phyloP scores from a whole-genome alignment of 176 grass and related monocot genomes.

The sorghum (Sorghum bicolor) region DNA sequence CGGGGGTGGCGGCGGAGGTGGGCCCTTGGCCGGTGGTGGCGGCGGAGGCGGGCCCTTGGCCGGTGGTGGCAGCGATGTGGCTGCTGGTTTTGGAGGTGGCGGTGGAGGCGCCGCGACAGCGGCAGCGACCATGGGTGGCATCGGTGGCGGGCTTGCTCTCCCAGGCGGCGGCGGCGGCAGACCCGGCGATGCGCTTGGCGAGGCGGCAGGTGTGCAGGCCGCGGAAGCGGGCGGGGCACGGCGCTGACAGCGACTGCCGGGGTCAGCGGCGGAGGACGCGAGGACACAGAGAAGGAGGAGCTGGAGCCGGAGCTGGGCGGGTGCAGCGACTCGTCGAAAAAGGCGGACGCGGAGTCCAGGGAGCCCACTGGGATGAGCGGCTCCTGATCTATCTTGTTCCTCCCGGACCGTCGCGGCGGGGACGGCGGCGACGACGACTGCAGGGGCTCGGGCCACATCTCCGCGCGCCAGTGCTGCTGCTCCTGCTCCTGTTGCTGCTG shows the following conservation, averaged over 20 bases:
- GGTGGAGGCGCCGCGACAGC: constrained; percentile 22
- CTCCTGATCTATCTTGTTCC: constrained; percentile 54
- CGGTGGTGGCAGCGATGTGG: no score
- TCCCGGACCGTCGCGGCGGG: constrained; percentile 27
- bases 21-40: constrained; percentile 31
- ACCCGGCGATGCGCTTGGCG: constrained; percentile 5
- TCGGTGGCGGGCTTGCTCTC: constrained; percentile 25
- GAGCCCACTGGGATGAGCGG: constrained; percentile 59
- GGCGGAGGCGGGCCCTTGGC: constrained; percentile 36
- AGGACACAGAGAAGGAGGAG: constrained; percentile 36
- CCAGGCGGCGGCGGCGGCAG: constrained; percentile 37
- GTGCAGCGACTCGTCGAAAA: constrained; percentile 43
- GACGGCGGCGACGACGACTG: constrained; percentile 1
- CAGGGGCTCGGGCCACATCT: constrained; percentile 16
- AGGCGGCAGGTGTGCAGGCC: constrained; percentile 8
- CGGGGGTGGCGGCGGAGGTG: constrained; percentile 27
- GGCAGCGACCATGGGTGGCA: neutral
- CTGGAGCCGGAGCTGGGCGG: constrained; percentile 33
- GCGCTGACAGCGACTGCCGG: constrained; percentile 15
- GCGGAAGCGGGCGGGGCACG: constrained; percentile 14
- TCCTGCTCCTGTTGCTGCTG: neutral
- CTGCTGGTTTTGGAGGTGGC: constrained; percentile 36
- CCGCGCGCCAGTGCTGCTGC: constrained; percentile 14
- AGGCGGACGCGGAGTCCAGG: constrained; percentile 42
- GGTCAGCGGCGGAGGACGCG: neutral